Percentiles rank a stretch among this genome's conserved stretches.
Conservation (phyloP, 2,329 filamentous ascomycete species). For the Fusarium dimerum region DNA sequence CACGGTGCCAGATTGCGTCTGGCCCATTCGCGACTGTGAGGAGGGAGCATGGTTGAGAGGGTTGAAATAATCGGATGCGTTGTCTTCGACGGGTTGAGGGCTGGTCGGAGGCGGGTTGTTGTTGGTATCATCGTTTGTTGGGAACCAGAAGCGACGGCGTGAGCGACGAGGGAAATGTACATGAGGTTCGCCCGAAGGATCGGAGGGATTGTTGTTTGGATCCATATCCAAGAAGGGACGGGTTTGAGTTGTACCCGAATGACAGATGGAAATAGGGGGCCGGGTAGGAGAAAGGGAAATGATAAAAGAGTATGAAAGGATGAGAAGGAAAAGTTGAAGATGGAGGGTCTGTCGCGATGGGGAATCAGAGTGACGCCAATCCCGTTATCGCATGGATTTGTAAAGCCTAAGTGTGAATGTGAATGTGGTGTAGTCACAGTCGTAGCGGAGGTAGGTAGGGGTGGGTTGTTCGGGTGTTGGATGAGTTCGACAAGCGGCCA, state of each 20-base stretch:
- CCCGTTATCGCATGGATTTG: background rate
- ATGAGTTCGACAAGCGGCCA: too few species aligned
- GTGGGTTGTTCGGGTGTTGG: too few species aligned
- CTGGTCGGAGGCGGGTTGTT: conserved; percentile 16
- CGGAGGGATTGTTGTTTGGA: conserved; percentile 14
- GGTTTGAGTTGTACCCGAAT: background rate
- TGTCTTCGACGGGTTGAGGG: conserved; percentile 22
- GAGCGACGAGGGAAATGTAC: conserved; percentile 4
- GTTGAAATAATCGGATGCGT: conserved; percentile 27
- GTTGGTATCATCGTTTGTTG: background rate
- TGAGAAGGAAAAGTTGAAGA: background rate
- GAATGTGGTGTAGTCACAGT: too few species aligned
- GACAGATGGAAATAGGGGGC: background rate
- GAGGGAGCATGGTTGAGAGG: conserved; percentile 21
- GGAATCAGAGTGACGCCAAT: background rate
- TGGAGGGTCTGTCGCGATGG: background rate
- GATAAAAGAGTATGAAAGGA: background rate
- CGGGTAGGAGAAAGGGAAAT: background rate
- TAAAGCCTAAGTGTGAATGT: background rate
- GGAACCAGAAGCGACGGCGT: background rate
- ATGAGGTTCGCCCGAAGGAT: conserved; percentile 20
- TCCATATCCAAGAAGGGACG: conserved; percentile 23
- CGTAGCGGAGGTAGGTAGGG: too few species aligned
- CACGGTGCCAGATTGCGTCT: conserved; percentile 5
- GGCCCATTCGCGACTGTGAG: conserved; percentile 26